Conservation (phyloP, 1,139 yeast genomes). For the Sugiyamaella sp. region DNA sequence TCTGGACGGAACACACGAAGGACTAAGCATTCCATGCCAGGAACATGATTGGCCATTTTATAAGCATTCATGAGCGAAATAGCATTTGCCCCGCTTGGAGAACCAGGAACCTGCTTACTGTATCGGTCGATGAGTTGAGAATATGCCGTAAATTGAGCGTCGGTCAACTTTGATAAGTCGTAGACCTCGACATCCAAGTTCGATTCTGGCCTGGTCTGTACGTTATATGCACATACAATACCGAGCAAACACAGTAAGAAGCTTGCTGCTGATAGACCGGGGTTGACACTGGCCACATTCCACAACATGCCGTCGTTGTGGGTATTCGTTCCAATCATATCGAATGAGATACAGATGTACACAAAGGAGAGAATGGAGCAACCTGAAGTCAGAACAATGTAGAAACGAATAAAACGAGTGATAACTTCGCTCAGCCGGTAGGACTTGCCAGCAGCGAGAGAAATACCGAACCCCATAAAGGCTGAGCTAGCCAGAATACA, state of each 20-base stretch:
- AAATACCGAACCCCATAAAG: constrained; percentile 35
- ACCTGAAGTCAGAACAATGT: constrained; percentile 28
- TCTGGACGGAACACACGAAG: constrained; percentile 42
- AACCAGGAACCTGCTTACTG: constrained; percentile 43
- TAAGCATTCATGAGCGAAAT: constrained; percentile 48
- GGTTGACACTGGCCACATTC: constrained; percentile 32
- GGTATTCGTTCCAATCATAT: constrained; percentile 19
- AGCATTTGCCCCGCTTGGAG: constrained; percentile 46
- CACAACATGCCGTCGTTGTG: constrained; percentile 6
- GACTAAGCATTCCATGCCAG: constrained; percentile 45
- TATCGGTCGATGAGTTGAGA: constrained; percentile 46
- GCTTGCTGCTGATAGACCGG: constrained; percentile 34
- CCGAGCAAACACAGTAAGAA: constrained; percentile 31
- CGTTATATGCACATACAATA: constrained; percentile 30
- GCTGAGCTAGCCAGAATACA: constrained; percentile 30
- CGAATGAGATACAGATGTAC: constrained; percentile 31
- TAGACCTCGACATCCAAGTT: constrained; percentile 44
- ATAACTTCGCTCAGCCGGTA: constrained; percentile 36
- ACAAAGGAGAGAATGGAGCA: constrained; percentile 29
- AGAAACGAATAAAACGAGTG: constrained; percentile 30
- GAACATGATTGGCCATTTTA: constrained; percentile 37
- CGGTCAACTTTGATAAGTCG: constrained; percentile 40
- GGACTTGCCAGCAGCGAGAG: constrained; percentile 32
- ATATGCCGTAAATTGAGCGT: constrained; percentile 45
- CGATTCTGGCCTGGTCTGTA: constrained; percentile 37